phyloP scores from a whole-genome alignment of 805 yeast species.

The Barnettozyma populi region DNA sequence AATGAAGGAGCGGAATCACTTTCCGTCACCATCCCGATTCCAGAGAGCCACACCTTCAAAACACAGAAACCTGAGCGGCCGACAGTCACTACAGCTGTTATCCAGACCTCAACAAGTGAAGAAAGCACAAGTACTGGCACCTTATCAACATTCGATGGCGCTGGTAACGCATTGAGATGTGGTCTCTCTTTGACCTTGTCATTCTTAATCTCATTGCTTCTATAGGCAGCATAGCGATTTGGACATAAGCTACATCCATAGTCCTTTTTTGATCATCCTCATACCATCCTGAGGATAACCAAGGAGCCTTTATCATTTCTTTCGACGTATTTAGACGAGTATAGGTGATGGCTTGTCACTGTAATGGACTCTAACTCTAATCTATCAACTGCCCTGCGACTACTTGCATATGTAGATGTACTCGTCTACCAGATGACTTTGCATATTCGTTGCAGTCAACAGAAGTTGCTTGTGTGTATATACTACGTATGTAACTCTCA shows the following conservation, averaged over 20 bases:
- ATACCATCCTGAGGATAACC: too few species aligned
- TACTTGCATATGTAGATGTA: too few species aligned
- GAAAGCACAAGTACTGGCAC: not conserved
- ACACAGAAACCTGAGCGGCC: not conserved
- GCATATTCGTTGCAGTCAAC: too few species aligned
- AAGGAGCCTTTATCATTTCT: not conserved
- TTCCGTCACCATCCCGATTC: not conserved
- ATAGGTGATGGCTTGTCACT: too few species aligned
- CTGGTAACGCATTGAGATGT: not conserved
- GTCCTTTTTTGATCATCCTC: not conserved
- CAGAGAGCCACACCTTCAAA: not conserved
- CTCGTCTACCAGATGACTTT: too few species aligned
- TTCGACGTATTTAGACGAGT: not conserved
- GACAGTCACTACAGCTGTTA: not conserved
- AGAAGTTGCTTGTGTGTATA: too few species aligned
- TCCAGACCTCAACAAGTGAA: not conserved
- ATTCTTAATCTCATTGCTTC: not conserved
- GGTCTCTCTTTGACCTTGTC: not conserved
- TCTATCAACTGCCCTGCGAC: not conserved
- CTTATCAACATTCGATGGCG: constrained; percentile 3
- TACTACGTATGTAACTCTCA: not conserved
- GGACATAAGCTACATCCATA: not conserved
- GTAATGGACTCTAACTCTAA: not conserved
- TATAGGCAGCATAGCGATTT: not conserved
- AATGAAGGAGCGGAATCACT: not conserved